phyloP scores from a whole-genome alignment of 495 filamentous ascomycete species.

The Tetracladium marchalianum region DNA sequence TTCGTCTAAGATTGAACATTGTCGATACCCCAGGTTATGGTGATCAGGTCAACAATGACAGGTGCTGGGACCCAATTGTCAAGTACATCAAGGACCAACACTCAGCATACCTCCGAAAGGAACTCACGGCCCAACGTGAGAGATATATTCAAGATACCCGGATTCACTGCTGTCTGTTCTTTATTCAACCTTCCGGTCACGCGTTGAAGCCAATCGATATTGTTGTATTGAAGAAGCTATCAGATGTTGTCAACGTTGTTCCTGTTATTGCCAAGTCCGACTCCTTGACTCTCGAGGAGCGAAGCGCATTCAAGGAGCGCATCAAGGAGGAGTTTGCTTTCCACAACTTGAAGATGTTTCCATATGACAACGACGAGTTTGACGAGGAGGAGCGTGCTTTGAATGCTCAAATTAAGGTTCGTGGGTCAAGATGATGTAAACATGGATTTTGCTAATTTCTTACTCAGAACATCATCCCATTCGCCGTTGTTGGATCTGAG shows the following conservation, averaged over 20 bases:
- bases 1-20: constrained; percentile 92
- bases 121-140: constrained; percentile 98
- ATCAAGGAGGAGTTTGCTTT: constrained; percentile 99
- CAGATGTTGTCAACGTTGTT: constrained; percentile 97
- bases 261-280: constrained; percentile 98
- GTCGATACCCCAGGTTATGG: constrained; percentile 98
- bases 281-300: constrained; percentile 91
- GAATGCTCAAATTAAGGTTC: constrained; percentile 92
- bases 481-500: constrained; percentile 96
- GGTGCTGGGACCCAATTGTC: constrained; percentile 98
- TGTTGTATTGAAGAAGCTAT: constrained; percentile 97
- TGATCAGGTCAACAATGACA: constrained; percentile 99
- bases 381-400: constrained; percentile 91
- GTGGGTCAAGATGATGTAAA: constrained; percentile 18
- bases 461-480: constrained; percentile 79
- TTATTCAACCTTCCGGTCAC: constrained; percentile 98
- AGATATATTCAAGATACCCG: constrained; percentile 98
- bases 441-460: constrained; percentile 19
- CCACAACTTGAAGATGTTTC: constrained; percentile 99
- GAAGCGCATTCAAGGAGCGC: constrained; percentile 91
- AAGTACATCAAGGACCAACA: constrained; percentile 99
- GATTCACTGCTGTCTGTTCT: constrained; percentile 99
- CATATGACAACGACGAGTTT: constrained; percentile 98
- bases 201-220: constrained; percentile 98
- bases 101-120: constrained; percentile 98